Evolutionary conservation across 352 stramenopile genomes (phyloP), one percentile per base, ranked within the genome.

Genomic region (Phytopythium aichiense): DNA sequence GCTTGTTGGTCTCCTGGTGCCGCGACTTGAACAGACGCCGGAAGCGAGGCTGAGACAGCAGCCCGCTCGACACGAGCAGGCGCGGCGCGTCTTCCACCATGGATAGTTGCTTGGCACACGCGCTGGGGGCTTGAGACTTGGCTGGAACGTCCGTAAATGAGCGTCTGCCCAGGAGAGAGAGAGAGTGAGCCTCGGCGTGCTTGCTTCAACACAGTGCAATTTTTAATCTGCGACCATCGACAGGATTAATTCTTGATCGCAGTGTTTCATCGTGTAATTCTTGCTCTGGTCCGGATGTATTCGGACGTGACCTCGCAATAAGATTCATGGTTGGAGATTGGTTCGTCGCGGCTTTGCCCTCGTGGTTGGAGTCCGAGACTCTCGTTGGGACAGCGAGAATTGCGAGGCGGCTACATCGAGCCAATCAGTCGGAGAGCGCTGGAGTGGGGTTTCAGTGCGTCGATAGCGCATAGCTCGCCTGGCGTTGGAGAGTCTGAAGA

Each of bases 11-110:
- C 23, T 84, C 73, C 37, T 79, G 68, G 23, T 81, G 78, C 51
- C 78, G 78, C 53, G 74, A 72, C 69, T 88, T 81, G 61, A 84
- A 79, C 63, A 87, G 66, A 18, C 77, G 77, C 11, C 77, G 77
- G 54, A 73, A 81, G 25, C 69, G 71, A 30, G 73, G 65, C 37
- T 76, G 66, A 15, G 64, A 56, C 63, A 83, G 72, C 30, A 84
- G 62, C 7, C 68, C 61, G 62, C 61, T 79, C 0, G 60, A 64
- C 5, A 25, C 51, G 20, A 71, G 58, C 37, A 74, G 46, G 31
- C 66, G 68, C 49, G 67, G 33, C 51, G 51, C 51, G 51, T 57
- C 60, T 25, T 74, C 66, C 52, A 72, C 12, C 46, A 52, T 33
- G 9, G 12, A 20, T 1, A 33, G 7, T 12, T 33, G 11, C 18